A percentile compares a stretch with the other conserved stretches of the same genome.
These are phyloP conservation scores for Pythium brassicae DNA, from an alignment of 352 stramenopile species.

Conservation along the genomic window DNA sequence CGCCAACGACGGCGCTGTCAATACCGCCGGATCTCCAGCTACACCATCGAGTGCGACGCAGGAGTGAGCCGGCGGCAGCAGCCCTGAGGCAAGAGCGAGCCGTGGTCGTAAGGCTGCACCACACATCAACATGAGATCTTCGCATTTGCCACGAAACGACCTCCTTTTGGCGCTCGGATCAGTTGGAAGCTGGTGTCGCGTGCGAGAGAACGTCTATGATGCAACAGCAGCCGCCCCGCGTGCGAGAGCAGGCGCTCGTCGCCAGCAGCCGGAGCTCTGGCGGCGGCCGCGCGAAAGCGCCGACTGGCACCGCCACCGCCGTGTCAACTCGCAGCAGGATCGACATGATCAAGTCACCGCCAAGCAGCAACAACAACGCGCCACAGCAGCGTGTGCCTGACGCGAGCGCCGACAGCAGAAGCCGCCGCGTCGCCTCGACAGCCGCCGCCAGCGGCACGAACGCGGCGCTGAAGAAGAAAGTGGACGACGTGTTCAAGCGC, in stretches of 20 bases:
- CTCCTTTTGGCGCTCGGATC: too few species aligned
- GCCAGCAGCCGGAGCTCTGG: not conserved
- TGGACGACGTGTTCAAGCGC: constrained; percentile 45
- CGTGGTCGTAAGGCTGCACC: too few species aligned
- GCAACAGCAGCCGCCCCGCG: not conserved
- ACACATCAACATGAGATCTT: too few species aligned
- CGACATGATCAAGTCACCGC: constrained; percentile 9
- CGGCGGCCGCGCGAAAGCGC: not conserved
- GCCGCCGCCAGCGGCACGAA: not conserved
- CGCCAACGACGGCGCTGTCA: too few species aligned
- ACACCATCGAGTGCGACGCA: too few species aligned
- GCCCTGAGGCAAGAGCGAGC: too few species aligned
- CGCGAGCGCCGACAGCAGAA: not conserved
- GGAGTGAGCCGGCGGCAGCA: too few species aligned
- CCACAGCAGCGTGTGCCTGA: not conserved
- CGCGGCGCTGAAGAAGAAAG: constrained; percentile 26
- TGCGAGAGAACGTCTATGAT: not conserved
- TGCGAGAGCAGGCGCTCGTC: not conserved
- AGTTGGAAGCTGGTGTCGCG: too few species aligned
- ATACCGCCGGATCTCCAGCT: too few species aligned
- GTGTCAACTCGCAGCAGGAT: not conserved
- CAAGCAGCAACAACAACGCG: constrained; percentile 1
- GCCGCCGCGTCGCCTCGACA: not conserved
- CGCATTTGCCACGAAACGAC: too few species aligned
- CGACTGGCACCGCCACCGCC: not conserved